Base-by-base conservation (phyloP, 345 rosid genomes). In the Linum tenue region DNA sequence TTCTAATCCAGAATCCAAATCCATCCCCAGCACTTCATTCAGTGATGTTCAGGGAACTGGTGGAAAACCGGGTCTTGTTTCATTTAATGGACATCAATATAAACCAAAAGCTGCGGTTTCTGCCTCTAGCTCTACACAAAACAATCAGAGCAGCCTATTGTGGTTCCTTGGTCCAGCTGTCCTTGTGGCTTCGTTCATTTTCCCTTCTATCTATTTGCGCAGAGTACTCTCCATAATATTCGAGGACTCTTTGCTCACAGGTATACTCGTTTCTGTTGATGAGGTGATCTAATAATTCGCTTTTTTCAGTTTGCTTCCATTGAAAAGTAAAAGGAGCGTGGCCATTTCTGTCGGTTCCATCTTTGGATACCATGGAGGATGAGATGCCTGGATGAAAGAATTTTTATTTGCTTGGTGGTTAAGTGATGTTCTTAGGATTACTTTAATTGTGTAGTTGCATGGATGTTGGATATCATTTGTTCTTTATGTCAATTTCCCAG, bases 161-260 rank as follows among this genome's bases (percentile, higher is more conserved):
- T 92, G 98, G 97, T 78, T 92, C 75, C 42, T 82, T 38, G 97
- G 96, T 75, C 98, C 98, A 56, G 81, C 89, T 37, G 88, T 88
- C 78, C 88, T 92, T 62, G 98, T 92, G 51, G 82, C 92, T 39
- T 92, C 98, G 65, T 92, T 92, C 77, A 80, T 90, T 75, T 71
- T 92, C 69, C 97, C 98, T 36, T 88, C 97, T 2, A 78, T 92
- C 62, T 90, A 86, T 80, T 77, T 92, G 67, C 82, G 98, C 60
- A 76, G 70, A 65, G 78, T 92, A 59, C 82, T 92, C 65, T 90
- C 96, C n/a, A 74, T 84, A 37, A 75, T 90, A 64, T 92, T 90
- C 64, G 98, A 88, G 81, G 98, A 92, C 79, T 92, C 96, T 66
- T 77, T 92, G 70, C 81, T 88, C 77, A 90, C 98, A 82, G 98